phyloP scores from a whole-genome alignment of 2,329 filamentous ascomycete species.

The Dryadomyces quercus-mongolicae region DNA sequence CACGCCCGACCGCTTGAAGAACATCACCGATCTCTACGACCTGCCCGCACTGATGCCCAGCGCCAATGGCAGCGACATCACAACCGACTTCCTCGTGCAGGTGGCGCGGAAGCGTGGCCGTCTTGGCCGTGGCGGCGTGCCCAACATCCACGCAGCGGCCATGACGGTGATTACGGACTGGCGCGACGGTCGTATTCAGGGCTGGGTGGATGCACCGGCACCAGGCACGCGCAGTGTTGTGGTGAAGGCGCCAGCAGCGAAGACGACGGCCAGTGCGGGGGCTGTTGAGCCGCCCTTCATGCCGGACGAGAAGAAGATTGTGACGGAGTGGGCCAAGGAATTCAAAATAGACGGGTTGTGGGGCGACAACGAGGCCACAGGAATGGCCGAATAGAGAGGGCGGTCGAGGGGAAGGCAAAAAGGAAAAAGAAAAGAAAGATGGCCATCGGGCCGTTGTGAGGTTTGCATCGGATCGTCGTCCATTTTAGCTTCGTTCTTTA shows the following conservation, averaged over 20 bases:
- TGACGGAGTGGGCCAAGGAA: conserved; percentile 85
- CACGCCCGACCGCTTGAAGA: conserved; percentile 61
- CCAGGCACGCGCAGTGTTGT: conserved; percentile 16
- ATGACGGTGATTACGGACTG: conserved; percentile 95
- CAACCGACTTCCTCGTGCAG: conserved; percentile 86
- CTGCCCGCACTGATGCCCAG: conserved; percentile 63
- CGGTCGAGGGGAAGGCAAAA: not conserved
- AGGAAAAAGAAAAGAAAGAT: not conserved
- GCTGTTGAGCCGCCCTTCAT: conserved; percentile 24
- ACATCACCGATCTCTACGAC: conserved; percentile 73
- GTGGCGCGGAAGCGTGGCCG: conserved; percentile 88
- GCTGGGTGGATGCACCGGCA: conserved; percentile 68
- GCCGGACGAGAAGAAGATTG: conserved; percentile 71
- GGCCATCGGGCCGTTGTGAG: not conserved
- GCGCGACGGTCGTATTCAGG: conserved; percentile 88
- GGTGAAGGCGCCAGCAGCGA: no score
- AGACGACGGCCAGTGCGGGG: no score
- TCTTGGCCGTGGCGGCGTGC: conserved; percentile 77
- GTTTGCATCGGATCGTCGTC: not conserved
- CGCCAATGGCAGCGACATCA: conserved; percentile 57
- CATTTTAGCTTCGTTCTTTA: not conserved
- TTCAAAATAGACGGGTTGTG: conserved; percentile 91
- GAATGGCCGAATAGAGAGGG: conserved; percentile 35
- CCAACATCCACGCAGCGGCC: conserved; percentile 77
- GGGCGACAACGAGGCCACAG: conserved; percentile 49